Base-by-base conservation (phyloP, 1,284 basidiomycete genomes). In the Abortiporus biennis region DNA sequence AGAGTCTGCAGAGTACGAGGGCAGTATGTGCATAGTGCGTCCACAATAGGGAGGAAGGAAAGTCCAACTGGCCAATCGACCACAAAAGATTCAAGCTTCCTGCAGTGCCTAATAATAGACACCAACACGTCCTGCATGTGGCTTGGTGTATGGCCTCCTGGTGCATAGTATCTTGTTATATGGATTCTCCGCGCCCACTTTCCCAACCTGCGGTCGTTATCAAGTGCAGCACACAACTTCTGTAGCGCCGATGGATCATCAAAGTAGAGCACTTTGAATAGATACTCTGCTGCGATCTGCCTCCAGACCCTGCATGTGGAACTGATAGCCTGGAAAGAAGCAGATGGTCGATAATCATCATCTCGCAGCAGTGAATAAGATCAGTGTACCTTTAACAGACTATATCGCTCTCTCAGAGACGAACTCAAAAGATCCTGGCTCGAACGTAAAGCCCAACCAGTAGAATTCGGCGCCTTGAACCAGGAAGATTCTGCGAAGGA, bases 121-220 rank as follows among this genome's bases (percentile, higher is more conserved):
- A 71, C 57, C 30, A 78, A 62, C 27, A 72, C 59, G 35, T 64
- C 59, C 49, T 76, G 69, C n/a, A 74, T 56, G 17, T 69, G 64
- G 6, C 64, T 55, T 40, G 69, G 56, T 19, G 68, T 65, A 8
- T 56, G 59, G 38, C 19, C 12, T n/a, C 54, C 56, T 1, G 53
- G 57, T 12, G 56, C 60, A 44, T 67, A 67, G 55, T 71, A 76
- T 6, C 74, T 72, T 2, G 72, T 67, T 22, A 85, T 59, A 41
- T 86, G 82, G 12, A 86, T 62, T 17, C 82, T 69, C 38, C 68
- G 69, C 0, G 78, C 73, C 74, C 80, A 81, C 76, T 78, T 80
- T 4, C 81, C 80, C 0, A 80, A 57, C 0, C 67, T 61, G 1
- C 71, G 58, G 9, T 77, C 66, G 3, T 65, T 62, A 48, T 77